These are phyloP conservation scores for Colletotrichum higginsianum DNA, from an alignment of 2,329 filamentous ascomycete species.

Conservation along the genomic window DNA sequence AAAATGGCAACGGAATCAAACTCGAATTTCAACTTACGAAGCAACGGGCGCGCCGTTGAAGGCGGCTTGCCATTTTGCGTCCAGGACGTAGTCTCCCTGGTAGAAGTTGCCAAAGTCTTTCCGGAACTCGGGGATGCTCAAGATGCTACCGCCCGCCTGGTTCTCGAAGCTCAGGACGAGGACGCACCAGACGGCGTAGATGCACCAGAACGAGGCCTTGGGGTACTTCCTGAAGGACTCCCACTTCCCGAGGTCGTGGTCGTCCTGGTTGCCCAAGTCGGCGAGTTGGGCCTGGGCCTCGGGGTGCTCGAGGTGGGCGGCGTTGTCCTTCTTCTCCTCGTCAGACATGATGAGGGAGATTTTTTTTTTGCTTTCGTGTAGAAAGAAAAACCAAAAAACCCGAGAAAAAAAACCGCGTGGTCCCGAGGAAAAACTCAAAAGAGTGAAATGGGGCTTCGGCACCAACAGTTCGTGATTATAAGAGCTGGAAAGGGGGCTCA, in stretches of 20 bases:
- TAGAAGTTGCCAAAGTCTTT: slow-evolving; percentile 59
- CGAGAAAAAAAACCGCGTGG: background rate
- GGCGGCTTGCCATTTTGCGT: slow-evolving; percentile 60
- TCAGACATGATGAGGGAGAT: slow-evolving; percentile 9
- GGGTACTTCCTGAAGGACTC: slow-evolving; percentile 48
- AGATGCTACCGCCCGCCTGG: slow-evolving; percentile 57
- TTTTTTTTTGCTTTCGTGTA: background rate
- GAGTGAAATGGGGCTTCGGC: background rate
- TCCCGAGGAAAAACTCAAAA: background rate
- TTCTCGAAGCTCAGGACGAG: slow-evolving; percentile 59
- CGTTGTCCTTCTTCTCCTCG: slow-evolving; percentile 22
- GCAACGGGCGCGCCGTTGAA: slow-evolving; percentile 60
- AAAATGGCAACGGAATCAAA: too few species aligned
- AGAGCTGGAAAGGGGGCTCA: background rate
- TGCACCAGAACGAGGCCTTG: slow-evolving; percentile 51
- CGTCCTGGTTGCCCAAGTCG: slow-evolving; percentile 48
- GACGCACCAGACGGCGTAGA: slow-evolving; percentile 57
- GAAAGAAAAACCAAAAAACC: too few species aligned
- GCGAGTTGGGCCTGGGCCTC: slow-evolving; percentile 25
- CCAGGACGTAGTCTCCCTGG: slow-evolving; percentile 55
- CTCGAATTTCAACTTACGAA: slow-evolving; percentile 44
- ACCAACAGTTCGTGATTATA: background rate
- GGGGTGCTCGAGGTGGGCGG: slow-evolving; percentile 22
- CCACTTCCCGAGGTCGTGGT: slow-evolving; percentile 46
- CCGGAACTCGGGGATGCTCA: slow-evolving; percentile 61